Conservation (phyloP, 345 rosid genomes). For the Trapa incisa region DNA sequence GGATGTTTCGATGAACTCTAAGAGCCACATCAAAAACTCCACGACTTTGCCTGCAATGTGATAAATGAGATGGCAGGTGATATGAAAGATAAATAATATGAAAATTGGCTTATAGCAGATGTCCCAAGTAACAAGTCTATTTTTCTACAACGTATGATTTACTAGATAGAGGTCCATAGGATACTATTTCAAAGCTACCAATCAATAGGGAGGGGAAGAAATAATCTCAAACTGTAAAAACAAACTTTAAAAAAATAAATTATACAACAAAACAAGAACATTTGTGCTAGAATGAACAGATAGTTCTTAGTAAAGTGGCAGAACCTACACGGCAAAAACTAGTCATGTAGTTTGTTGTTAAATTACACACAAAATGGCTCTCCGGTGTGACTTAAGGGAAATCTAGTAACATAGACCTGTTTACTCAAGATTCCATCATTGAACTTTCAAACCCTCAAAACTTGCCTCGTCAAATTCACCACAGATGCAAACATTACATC, state of each 20-base stretch:
- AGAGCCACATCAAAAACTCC: slow-evolving; percentile 50
- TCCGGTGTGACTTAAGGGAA: neutral
- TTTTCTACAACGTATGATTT: too few species aligned
- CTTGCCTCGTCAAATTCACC: neutral
- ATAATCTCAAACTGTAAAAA: neutral
- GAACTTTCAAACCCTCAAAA: neutral
- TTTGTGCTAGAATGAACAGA: neutral
- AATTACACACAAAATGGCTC: neutral
- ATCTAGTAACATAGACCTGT: neutral
- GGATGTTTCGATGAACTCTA: slow-evolving; percentile 55
- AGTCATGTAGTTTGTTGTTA: neutral
- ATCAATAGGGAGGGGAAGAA: too few species aligned
- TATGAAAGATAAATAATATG: neutral
- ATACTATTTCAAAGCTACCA: too few species aligned
- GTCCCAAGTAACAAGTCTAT: neutral
- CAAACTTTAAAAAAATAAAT: neutral
- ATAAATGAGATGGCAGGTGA: slow-evolving; percentile 1
- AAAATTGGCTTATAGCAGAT: neutral
- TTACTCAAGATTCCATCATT: neutral
- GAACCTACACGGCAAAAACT: neutral
- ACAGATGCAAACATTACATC: neutral
- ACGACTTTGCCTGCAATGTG: slow-evolving; percentile 43
- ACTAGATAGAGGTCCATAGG: too few species aligned
- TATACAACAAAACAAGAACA: neutral
- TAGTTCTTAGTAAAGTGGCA: neutral